Base-by-base conservation (phyloP, 2,329 filamentous ascomycete genomes). In the Penicillium sp. region DNA sequence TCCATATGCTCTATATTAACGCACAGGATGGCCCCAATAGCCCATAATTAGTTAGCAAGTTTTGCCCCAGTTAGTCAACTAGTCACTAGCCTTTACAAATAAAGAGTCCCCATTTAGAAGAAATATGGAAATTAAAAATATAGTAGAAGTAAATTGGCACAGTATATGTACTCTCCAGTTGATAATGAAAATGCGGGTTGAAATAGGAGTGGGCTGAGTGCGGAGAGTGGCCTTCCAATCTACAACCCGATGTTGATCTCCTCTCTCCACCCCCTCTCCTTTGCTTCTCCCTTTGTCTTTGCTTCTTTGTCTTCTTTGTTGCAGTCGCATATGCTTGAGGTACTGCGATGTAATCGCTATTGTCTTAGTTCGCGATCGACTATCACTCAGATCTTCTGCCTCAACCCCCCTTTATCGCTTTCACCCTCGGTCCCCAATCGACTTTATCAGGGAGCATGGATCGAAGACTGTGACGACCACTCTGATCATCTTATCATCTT, bases 341-440 rank as follows among this genome's bases (percentile, higher is more conserved):
- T 47, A 43, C 43, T 66, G 56, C 61, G 53, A 66, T 67, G 64
- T 66, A 58, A 65, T 57, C 41, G 34, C 46, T n/a, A 13, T 40
- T 38, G 31, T 34, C 54, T 55, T 46, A 43, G 41, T 47, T 46
- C 49, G 42, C 52, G 53, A 53, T 32, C 31, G 16, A 26, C 28
- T 32, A 28, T 39, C 34, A 38, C 31, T 23, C 29, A 2, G 26
- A 13, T 26, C 18, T 20, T 6, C 13, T 35, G 16, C 37, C 14
- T n/a, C 28, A 16, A n/a, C 26, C 46, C 51, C 42, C 47, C 44
- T 44, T 47, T 50, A 43, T 50, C 35, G 36, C 37, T 35, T 16
- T 23, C 31, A 16, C 28, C 34, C 42, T 13, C 32, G 31, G 24
- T n/a, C 31, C 42, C 32, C 24, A 36, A 18, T 23, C 34, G 16